A percentile compares a stretch with the other conserved stretches of the same genome.
Conservation (phyloP, 225 moss, liverwort and hornwort genomes). For the Pseudoscleropodium purum region DNA sequence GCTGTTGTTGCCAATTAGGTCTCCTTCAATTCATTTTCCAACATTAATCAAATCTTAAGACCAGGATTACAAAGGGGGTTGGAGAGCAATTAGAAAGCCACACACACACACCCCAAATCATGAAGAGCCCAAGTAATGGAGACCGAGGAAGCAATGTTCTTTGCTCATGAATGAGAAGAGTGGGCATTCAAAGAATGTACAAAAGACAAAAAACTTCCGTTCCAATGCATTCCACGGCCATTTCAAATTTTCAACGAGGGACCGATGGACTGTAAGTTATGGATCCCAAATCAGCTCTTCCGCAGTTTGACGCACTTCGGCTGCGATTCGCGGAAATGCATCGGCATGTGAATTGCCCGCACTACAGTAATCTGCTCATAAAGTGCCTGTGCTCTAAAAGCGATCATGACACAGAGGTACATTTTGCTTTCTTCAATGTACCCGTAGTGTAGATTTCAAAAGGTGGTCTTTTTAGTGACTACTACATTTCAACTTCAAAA, state of each 20-base stretch:
- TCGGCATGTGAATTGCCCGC: background rate
- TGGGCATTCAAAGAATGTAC: constrained; percentile 27
- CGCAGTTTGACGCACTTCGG: background rate
- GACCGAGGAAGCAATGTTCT: background rate
- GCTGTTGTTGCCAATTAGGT: background rate
- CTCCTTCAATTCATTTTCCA: background rate
- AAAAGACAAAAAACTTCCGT: background rate
- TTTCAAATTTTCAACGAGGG: background rate
- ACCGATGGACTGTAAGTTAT: background rate
- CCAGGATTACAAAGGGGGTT: background rate
- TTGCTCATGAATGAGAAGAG: constrained; percentile 1
- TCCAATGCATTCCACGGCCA: background rate
- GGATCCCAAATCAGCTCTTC: background rate
- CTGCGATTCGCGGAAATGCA: too few relatives aligned
- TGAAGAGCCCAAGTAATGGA: constrained; percentile 9
- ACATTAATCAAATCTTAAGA: background rate
- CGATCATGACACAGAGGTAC: too few relatives aligned
- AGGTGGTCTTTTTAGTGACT: too few relatives aligned
- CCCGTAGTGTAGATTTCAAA: too few relatives aligned
- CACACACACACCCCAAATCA: background rate
- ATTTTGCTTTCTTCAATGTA: too few relatives aligned
- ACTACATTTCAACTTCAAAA: too few relatives aligned
- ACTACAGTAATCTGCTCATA: too few relatives aligned
- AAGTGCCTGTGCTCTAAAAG: too few relatives aligned
- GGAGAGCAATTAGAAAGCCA: background rate